These are phyloP conservation scores for Cardamine resedifolia DNA, from an alignment of 345 rosid genomes.

Conservation along the genomic window DNA sequence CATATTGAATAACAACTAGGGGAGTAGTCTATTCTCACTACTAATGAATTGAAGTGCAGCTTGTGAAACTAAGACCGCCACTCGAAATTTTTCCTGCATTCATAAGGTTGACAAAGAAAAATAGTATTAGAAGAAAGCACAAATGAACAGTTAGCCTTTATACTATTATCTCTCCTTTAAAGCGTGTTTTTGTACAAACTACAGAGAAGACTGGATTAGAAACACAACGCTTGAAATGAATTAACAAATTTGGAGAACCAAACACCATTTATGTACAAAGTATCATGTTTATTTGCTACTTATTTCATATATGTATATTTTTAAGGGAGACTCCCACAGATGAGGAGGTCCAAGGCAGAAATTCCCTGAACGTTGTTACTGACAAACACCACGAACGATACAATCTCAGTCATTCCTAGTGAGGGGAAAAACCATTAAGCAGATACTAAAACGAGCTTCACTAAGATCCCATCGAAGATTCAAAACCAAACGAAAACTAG, in stretches of 20 bases:
- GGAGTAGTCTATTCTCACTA: conserved; percentile 46
- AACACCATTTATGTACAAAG: not conserved
- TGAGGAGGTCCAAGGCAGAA: no score
- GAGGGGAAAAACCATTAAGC: no score
- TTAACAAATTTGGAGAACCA: not conserved
- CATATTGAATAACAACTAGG: not conserved
- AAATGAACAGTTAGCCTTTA: not conserved
- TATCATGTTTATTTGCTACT: not conserved
- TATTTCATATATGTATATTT: not conserved
- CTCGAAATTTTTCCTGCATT: conserved; percentile 72
- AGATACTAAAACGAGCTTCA: conserved; percentile 14
- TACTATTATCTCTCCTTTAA: not conserved
- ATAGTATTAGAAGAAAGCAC: conserved; percentile 3
- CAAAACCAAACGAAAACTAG: conserved; percentile 2
- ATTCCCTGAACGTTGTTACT: no score
- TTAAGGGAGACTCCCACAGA: not conserved
- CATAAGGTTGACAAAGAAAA: conserved; percentile 6
- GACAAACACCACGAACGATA: no score
- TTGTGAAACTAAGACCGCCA: conserved; percentile 90
- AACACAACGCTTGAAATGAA: not conserved
- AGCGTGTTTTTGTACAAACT: not conserved
- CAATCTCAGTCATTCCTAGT: no score
- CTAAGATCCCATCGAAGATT: conserved; percentile 14
- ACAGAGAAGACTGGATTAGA: not conserved
- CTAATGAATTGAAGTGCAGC: conserved; percentile 89